Conservation (phyloP, 2,329 filamentous ascomycete species). For the Dissoconium aciculare region DNA sequence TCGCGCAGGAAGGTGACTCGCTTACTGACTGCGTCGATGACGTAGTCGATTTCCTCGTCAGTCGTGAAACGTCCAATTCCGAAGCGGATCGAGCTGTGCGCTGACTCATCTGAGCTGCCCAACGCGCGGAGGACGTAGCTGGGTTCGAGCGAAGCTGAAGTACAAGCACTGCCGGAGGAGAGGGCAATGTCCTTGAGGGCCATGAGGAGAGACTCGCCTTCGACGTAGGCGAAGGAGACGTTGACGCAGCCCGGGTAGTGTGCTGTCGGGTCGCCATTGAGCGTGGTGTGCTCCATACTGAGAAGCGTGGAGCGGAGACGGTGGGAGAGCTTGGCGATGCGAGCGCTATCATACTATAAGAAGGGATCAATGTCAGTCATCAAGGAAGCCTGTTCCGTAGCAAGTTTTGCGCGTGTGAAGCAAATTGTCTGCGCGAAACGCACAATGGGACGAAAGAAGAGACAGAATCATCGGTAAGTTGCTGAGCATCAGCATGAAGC, state of each 20-base stretch:
- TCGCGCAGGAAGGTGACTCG: slow-evolving; percentile 86
- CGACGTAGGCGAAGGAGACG: slow-evolving; percentile 94
- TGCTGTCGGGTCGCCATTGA: slow-evolving; percentile 69
- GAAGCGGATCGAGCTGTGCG: slow-evolving; percentile 94
- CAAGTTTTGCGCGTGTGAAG: too few species aligned
- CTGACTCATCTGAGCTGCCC: slow-evolving; percentile 92
- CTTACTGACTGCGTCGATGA: slow-evolving; percentile 82
- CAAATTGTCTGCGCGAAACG: slow-evolving; percentile 11
- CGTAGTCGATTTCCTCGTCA: slow-evolving; percentile 89
- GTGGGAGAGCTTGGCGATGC: slow-evolving; percentile 69
- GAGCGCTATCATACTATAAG: slow-evolving; percentile 73
- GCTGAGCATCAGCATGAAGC: slow-evolving; percentile 42
- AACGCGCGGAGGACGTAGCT: slow-evolving; percentile 90
- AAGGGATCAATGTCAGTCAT: slow-evolving; percentile 4
- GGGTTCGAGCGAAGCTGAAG: slow-evolving; percentile 87
- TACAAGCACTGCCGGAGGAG: slow-evolving; percentile 92
- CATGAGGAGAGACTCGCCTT: slow-evolving; percentile 96
- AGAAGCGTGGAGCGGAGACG: slow-evolving; percentile 70
- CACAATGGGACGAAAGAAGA: slow-evolving; percentile 1
- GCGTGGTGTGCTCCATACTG: slow-evolving; percentile 74
- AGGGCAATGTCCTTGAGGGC: slow-evolving; percentile 94
- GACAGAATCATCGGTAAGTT: slow-evolving; percentile 41
- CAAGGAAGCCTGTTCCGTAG: too few species aligned
- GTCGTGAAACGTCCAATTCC: slow-evolving; percentile 96
- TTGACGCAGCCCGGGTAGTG: slow-evolving; percentile 98